These are phyloP conservation scores for Achaetomium macrosporum DNA, from an alignment of 2,329 filamentous ascomycete species.

Conservation along the genomic window DNA sequence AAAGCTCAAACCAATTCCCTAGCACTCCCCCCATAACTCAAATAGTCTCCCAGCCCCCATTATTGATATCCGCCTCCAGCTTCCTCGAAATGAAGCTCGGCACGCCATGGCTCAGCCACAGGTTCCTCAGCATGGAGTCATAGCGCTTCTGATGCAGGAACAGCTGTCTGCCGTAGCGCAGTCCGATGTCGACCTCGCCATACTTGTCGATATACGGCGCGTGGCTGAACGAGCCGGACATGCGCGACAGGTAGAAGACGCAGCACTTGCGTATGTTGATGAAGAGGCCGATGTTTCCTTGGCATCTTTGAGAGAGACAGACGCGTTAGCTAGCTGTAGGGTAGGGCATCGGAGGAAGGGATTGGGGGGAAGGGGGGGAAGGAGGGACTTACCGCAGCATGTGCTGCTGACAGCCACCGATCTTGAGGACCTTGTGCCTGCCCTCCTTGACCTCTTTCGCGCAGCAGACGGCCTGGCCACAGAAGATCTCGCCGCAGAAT, in stretches of 20 bases:
- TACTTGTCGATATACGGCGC: slow-evolving; percentile 95
- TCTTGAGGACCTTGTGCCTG: slow-evolving; percentile 36
- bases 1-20: background rate
- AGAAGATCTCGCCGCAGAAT: slow-evolving; percentile 95
- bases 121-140: slow-evolving; percentile 75
- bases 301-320: slow-evolving; percentile 56
- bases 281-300: slow-evolving; percentile 84
- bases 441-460: slow-evolving; percentile 54
- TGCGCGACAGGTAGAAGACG: slow-evolving; percentile 77
- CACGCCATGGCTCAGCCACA: slow-evolving; percentile 82
- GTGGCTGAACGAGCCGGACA: slow-evolving; percentile 74
- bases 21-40: slow-evolving; percentile 26
- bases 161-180: slow-evolving; percentile 80
- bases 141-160: slow-evolving; percentile 93
- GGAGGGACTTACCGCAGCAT: slow-evolving; percentile 64
- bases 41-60: slow-evolving; percentile 92
- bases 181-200: slow-evolving; percentile 88
- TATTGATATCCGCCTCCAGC: slow-evolving; percentile 93
- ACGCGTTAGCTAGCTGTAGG: slow-evolving; percentile 2
- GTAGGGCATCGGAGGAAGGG: background rate
- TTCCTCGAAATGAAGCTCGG: slow-evolving; percentile 85
- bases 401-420: slow-evolving; percentile 88
- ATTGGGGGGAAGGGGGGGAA: background rate
- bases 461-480: slow-evolving; percentile 89
- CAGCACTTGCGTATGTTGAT: slow-evolving; percentile 96